Percentiles rank a stretch among this genome's conserved stretches.
Conservation (phyloP, 345 rosid species). For the Limnanthes douglasii region DNA sequence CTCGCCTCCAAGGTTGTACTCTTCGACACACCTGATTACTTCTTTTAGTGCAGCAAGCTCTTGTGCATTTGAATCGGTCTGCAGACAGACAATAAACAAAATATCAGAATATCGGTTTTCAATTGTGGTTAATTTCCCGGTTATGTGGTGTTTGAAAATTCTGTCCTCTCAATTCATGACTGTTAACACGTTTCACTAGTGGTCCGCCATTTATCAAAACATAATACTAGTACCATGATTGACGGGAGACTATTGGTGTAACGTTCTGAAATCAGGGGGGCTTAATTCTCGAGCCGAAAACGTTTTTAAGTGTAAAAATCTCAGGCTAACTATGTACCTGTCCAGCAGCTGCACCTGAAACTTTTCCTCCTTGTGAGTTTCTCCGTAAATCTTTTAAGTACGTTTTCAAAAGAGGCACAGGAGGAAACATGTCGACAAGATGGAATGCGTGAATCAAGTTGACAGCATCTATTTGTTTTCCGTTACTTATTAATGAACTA, state of each 20-base stretch:
- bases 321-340: constrained; percentile 31
- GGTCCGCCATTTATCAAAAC: too few relatives aligned
- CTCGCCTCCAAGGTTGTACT: constrained; percentile 33
- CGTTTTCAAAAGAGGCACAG: constrained; percentile 39
- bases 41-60: constrained; percentile 41
- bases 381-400: constrained; percentile 40
- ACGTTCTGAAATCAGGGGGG: too few relatives aligned
- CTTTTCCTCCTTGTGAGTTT: constrained; percentile 30
- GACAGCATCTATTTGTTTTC: constrained; percentile 44
- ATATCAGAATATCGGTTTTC: too few relatives aligned
- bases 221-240: too few relatives aligned
- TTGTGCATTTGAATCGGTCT: constrained; percentile 29
- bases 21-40: constrained; percentile 31
- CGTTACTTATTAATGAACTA: constrained; percentile 22
- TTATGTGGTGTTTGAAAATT: too few relatives aligned
- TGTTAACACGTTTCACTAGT: too few relatives aligned
- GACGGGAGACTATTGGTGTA: too few relatives aligned
- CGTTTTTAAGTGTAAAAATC: too few relatives aligned
- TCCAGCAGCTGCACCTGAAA: constrained; percentile 13
- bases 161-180: too few relatives aligned
- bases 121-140: too few relatives aligned
- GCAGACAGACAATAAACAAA: constrained; percentile 2
- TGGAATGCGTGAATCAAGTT: constrained; percentile 37
- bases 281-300: too few relatives aligned
- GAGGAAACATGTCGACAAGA: constrained; percentile 31